phyloP scores from a whole-genome alignment of 2,329 filamentous ascomycete species.

The Chaetomium sp. region DNA sequence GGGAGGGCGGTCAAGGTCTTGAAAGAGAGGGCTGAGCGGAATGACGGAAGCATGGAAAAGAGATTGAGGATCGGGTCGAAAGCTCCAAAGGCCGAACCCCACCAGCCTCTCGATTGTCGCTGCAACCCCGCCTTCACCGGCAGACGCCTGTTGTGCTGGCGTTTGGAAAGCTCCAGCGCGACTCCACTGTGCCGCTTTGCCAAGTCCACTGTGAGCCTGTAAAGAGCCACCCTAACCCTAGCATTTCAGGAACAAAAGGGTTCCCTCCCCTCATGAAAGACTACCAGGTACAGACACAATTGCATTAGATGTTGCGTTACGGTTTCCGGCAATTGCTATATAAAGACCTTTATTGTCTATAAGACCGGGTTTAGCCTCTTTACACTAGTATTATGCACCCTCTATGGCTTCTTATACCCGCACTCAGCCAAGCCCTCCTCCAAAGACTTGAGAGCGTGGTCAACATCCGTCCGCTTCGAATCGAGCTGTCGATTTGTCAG shows the following conservation, averaged over 20 bases:
- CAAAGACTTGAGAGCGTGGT: conserved; percentile 78
- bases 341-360: neutral
- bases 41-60: conserved; percentile 36
- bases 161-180: conserved; percentile 16
- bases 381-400: neutral
- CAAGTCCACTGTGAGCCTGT: neutral
- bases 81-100: conserved; percentile 38
- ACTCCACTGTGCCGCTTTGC: conserved; percentile 16
- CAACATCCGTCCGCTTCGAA: conserved; percentile 75
- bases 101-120: conserved; percentile 39
- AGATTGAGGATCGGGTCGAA: conserved; percentile 37
- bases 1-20: conserved; percentile 25
- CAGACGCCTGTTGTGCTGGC: conserved; percentile 19
- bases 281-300: neutral
- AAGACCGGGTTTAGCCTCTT: neutral
- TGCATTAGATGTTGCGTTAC: neutral
- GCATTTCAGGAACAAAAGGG: neutral
- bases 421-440: conserved; percentile 74
- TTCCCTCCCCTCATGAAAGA: neutral
- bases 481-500: conserved; percentile 59
- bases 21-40: conserved; percentile 24
- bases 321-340: neutral
- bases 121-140: conserved; percentile 33
- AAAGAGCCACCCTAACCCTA: conserved; percentile 3
- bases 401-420: conserved; percentile 59